Evolutionary conservation across 257 asterid species (phyloP), one percentile per base, ranked within the genome.

Genomic region (Gynochthodes officinalis): DNA sequence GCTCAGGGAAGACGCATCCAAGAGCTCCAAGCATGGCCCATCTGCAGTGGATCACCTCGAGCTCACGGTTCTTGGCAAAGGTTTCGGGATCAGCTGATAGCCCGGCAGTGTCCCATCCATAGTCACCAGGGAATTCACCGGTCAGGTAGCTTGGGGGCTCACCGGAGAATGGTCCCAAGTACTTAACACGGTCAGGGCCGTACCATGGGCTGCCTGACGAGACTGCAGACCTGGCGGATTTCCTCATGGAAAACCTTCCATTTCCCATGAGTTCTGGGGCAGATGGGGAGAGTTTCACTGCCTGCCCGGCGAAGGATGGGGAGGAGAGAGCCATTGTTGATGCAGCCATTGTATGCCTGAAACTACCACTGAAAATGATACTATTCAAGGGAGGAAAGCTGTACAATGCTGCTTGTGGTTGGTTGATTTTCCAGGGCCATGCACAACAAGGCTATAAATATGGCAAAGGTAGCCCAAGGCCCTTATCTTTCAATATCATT

Each of bases 21-120:
- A 83, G 83, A 49, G 87, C 85, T 25, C 87, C 87, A 3, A 83
- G 85, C 87, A 83, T 83, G 63, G 87, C 87, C 87, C 87, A 83
- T 61, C 87, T 75, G 78, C 64, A 30, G 74, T 83, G 87, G 83
- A 83, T 83, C 71, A 83, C 87, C 73, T 83, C 87, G 1, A 83
- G 80, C 25, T 80, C 87, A 60, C 87, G 81, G 85, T 83, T 83
- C 80, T 79, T 76, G 78, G 87, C 81, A 18, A 81, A 81, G 52
- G 88, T 81, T 55, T 84, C 88, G 0, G 85, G 88, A 76, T 79
- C 89, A 35, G 85, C 89, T 0, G 86, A 84, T 21, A 84, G 84
- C 1, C 89, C 89, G 6, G 86, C 89, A 8, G 86, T 84, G 82
- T 84, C 86, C 86, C 89, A 84, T 5, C 86, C 89, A 74, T 82